A percentile compares a stretch with the other conserved stretches of the same genome.
phyloP scores from a whole-genome alignment of 164 flowering plant genomes.

The Aristolochia contorta region DNA sequence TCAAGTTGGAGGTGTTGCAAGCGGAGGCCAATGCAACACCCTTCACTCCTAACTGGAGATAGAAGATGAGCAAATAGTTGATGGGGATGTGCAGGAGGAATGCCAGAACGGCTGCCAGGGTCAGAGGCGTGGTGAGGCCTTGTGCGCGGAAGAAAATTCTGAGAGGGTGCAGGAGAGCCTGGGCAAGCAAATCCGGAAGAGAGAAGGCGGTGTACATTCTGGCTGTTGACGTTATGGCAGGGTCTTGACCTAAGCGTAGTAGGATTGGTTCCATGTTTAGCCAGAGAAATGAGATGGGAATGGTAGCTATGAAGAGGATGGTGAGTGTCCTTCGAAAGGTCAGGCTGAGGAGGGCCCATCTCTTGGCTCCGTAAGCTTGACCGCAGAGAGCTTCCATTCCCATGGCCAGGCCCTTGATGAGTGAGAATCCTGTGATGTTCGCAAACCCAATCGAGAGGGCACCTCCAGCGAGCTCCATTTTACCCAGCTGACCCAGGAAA shows the following conservation, averaged over 20 bases:
- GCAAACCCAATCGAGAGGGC: slow-evolving; percentile 58
- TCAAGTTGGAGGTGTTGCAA: slow-evolving; percentile 23
- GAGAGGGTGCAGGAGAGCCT: slow-evolving; percentile 42
- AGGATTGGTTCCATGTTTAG: slow-evolving; percentile 35
- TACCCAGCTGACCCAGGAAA: slow-evolving; percentile 55
- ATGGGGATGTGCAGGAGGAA: slow-evolving; percentile 42
- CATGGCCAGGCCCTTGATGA: slow-evolving; percentile 53
- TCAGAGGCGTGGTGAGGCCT: slow-evolving; percentile 40
- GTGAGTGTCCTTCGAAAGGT: slow-evolving; percentile 39
- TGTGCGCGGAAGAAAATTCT: slow-evolving; percentile 44
- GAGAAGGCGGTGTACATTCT: slow-evolving; percentile 32
- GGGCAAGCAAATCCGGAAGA: slow-evolving; percentile 45
- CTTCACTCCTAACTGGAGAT: slow-evolving; percentile 26
- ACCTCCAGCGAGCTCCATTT: slow-evolving; percentile 54
- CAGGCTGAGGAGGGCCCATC: slow-evolving; percentile 36
- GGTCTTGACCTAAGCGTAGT: slow-evolving; percentile 38
- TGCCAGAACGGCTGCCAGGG: slow-evolving; percentile 23
- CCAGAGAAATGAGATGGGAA: slow-evolving; percentile 60
- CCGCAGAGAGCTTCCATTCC: slow-evolving; percentile 66
- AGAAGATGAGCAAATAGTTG: slow-evolving; percentile 29
- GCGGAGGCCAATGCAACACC: slow-evolving; percentile 40
- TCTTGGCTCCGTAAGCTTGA: slow-evolving; percentile 64
- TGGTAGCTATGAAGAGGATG: slow-evolving; percentile 25
- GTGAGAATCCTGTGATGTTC: slow-evolving; percentile 64
- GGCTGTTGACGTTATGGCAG: slow-evolving; percentile 33